Percentiles rank a stretch among this genome's conserved stretches.
These are phyloP conservation scores for Geum urbanum DNA, from an alignment of 306 rosid genomes.

Conservation along the genomic window DNA sequence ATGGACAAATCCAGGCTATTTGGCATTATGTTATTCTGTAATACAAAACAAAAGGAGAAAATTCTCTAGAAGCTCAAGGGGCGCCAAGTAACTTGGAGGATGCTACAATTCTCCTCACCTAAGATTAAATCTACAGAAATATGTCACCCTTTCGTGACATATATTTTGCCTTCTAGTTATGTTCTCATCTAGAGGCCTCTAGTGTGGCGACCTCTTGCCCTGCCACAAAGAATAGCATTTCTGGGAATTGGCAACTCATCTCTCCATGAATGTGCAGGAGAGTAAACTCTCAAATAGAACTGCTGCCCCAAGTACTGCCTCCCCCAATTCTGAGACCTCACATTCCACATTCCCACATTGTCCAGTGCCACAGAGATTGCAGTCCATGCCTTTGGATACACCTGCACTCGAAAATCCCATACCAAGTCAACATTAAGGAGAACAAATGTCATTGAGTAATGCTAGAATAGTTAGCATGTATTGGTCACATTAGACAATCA, in stretches of 20 bases:
- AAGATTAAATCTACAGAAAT: not conserved
- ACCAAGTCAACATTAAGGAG: not conserved
- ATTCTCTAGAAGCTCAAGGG: slow-evolving; percentile 34
- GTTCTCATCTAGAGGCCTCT: slow-evolving; percentile 39
- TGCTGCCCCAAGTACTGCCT: slow-evolving; percentile 97
- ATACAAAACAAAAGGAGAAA: not conserved
- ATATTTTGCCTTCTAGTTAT: not conserved
- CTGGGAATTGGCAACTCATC: slow-evolving; percentile 78
- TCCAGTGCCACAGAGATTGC: slow-evolving; percentile 81
- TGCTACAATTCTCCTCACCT: slow-evolving; percentile 2
- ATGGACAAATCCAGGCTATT: slow-evolving; percentile 14
- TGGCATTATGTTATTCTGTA: not conserved
- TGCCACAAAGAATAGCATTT: slow-evolving; percentile 84
- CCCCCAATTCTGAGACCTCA: slow-evolving; percentile 86
- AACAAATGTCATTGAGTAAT: not conserved
- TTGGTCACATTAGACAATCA: not conserved
- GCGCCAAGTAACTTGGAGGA: slow-evolving; percentile 19
- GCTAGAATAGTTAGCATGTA: not conserved
- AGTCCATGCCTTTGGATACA: slow-evolving; percentile 83
- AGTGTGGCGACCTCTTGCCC: slow-evolving; percentile 73
- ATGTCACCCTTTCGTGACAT: slow-evolving; percentile 70
- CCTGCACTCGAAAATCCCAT: slow-evolving; percentile 39
- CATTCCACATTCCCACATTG: slow-evolving; percentile 97
- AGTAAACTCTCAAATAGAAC: slow-evolving; percentile 74
- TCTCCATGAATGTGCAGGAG: slow-evolving; percentile 61